Conservation (phyloP, 768 basidiomycete genomes). For the Trametes punicea region DNA sequence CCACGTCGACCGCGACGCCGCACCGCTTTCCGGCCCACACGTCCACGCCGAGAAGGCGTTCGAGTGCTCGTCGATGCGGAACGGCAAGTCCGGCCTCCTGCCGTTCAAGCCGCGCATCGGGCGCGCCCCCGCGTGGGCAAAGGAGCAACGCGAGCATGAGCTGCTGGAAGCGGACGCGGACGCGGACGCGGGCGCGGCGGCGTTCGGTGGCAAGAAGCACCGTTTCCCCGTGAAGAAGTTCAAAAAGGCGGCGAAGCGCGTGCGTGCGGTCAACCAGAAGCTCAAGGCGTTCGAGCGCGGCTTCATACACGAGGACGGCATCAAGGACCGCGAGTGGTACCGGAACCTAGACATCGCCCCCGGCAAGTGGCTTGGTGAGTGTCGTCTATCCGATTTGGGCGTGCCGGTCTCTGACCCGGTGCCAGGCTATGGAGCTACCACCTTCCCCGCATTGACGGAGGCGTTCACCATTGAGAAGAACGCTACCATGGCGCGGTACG, state of each 20-base stretch:
- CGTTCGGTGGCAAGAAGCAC: slow-evolving; percentile 8
- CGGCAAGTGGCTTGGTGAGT: slow-evolving; percentile 76
- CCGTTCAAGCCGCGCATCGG: slow-evolving; percentile 27
- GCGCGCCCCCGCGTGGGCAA: slow-evolving; percentile 25
- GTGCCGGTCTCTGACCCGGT: no score
- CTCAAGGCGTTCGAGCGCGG: slow-evolving; percentile 72
- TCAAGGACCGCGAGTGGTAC: slow-evolving; percentile 84
- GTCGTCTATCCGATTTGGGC: not conserved
- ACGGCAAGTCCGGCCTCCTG: slow-evolving; percentile 4
- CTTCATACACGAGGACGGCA: slow-evolving; percentile 74
- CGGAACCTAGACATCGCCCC: slow-evolving; percentile 83
- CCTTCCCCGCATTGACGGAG: slow-evolving; percentile 77
- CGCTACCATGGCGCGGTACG: slow-evolving; percentile 53
- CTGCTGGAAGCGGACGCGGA: not conserved
- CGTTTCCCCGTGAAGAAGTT: slow-evolving; percentile 37
- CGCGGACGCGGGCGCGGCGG: not conserved
- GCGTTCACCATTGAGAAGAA: slow-evolving; percentile 70
- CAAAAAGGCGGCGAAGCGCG: slow-evolving; percentile 54
- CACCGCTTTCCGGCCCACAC: not conserved
- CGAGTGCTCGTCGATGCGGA: slow-evolving; percentile 13
- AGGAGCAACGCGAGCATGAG: slow-evolving; percentile 26
- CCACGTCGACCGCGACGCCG: not conserved
- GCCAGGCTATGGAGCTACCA: slow-evolving; percentile 85
- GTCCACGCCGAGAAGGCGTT: slow-evolving; percentile 4
- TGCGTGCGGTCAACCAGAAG: slow-evolving; percentile 60